Base-by-base conservation (phyloP, 108 stramenopile species). In the Stephanodiscus triporus region DNA sequence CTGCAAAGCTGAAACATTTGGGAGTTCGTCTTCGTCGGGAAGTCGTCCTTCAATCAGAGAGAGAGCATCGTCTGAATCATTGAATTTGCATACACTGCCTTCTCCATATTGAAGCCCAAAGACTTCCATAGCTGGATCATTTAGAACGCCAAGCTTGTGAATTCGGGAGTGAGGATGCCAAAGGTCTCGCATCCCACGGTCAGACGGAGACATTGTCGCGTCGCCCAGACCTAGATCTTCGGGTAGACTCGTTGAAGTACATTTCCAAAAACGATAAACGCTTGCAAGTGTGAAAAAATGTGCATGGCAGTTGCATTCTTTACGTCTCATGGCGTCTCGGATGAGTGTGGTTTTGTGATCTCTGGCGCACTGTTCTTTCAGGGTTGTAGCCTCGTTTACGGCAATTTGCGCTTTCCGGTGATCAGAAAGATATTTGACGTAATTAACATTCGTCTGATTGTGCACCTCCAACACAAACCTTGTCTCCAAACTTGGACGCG, bases 261-360 rank as follows among this genome's bases (percentile, higher is more conserved):
- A 95, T 57, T 79, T 76, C 92, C 92, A 95, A 16, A 95, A 75
- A 19, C 91, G 88, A 59, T 88, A 94, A 10, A 94, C 78, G 6
- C 81, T 87, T 8, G 75, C 70, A 16, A 90, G 76, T 34, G 84
- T 83, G 34, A 77, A 68, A 34, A 91, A 70, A 49, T 84, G 86
- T 2, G 61, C 63, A 23, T 65, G 36, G 69, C 95, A 94, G 59
- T 94, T 68, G 80, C 95, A 96, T 38, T 91, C 90, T n/a, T 82
- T 61, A 0, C 92, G 73, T 40, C 76, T 53, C 38, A 91, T 78
- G 19, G 91, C 88, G 29, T 81, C 67, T 48, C 40, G 63, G 13
- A 89, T 70, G n/a, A 84, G 80, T 14, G 63, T 27, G 73, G 91
- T 90, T 86, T 96, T 94, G 70, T 90, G 75, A 67, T 96, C 95